Base-by-base conservation (phyloP, 2,329 filamentous ascomycete species). In the Microdochium paspali region DNA sequence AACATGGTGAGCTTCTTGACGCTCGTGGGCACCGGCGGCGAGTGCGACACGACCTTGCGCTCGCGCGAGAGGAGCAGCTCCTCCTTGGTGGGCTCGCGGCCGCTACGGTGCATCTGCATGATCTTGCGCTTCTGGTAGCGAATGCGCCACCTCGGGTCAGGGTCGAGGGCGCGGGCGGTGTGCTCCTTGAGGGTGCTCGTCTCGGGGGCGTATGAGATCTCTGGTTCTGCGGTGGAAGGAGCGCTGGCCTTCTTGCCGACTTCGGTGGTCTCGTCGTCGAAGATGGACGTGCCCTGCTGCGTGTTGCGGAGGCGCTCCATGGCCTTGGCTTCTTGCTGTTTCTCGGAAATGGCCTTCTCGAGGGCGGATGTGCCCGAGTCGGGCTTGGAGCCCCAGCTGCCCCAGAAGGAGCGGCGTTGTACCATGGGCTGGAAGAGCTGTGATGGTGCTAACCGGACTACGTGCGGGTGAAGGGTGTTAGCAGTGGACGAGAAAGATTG, bases 1-100 rank as follows among this genome's bases (percentile, higher is more conserved):
- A 98, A 71, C 58, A 87, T 84, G 46, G 85, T 83, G 47, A 98
- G 76, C 72, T 98, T 98, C 80, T 98, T 98, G 53, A 87, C 73
- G 44, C 83, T 89, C 2, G 93, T 96, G 58, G 90, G 84, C 62
- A 96, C 77, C 55, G 79, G 78, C 44, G 84, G 77, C 52, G 83
- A 89, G 66, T 83, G 83, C 63, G 71, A 71, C 24, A 66, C 54
- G 51, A 75, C 59, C 56, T 76, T 62, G 50, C 78, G 71, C 65
- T 84, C 80, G 9, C 74, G 72, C 55, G 83, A 80, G 60, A 80
- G 78, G 50, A 96, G 77, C 47, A 77, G 72, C 57, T 90, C 79
- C 45, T 76, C 71, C 52, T 79, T 79, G 18, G 80, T 70, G 54
- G 90, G 65, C 40, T 86, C 75, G 9, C 85, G 84, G 44, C 84